Evolutionary conservation across 139 green algal genomes (phyloP).

Genomic region (Volvox reticuliferus): DNA sequence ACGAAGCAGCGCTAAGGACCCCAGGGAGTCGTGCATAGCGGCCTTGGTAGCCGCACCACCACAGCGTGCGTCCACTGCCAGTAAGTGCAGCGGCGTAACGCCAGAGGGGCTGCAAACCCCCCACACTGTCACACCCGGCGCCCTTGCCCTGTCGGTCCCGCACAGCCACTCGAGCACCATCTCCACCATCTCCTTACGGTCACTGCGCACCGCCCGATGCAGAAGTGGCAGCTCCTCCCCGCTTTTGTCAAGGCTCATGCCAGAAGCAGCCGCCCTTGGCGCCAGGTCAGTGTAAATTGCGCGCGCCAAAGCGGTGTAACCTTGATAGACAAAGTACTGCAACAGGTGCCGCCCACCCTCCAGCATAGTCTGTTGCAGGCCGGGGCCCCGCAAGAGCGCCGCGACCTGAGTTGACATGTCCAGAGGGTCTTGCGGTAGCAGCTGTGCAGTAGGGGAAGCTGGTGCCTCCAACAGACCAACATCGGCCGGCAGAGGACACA

Average conservation of each 20-base stretch:
- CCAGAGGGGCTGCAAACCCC: background rate
- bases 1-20: background rate
- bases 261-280: background rate
- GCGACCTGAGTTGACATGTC: background rate
- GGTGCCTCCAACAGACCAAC: background rate
- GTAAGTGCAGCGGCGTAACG: constrained; percentile 32
- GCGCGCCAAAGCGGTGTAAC: background rate
- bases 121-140: background rate
- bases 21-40: no score
- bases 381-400: background rate
- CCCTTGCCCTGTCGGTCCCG: background rate
- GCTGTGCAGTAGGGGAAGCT: background rate
- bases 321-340: background rate
- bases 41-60: background rate
- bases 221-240: background rate
- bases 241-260: background rate
- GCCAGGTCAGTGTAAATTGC: constrained; percentile 4
- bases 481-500: no score
- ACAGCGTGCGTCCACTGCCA: constrained; percentile 2
- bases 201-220: constrained; percentile 39
- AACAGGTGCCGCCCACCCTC: constrained; percentile 8
- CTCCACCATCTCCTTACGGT: background rate
- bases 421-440: background rate
- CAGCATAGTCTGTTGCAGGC: background rate
- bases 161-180: background rate